Percentiles rank a stretch among this genome's conserved stretches.
Evolutionary conservation across 176 grass and related monocot species (phyloP).

Genomic region (Otatea glauca): DNA sequence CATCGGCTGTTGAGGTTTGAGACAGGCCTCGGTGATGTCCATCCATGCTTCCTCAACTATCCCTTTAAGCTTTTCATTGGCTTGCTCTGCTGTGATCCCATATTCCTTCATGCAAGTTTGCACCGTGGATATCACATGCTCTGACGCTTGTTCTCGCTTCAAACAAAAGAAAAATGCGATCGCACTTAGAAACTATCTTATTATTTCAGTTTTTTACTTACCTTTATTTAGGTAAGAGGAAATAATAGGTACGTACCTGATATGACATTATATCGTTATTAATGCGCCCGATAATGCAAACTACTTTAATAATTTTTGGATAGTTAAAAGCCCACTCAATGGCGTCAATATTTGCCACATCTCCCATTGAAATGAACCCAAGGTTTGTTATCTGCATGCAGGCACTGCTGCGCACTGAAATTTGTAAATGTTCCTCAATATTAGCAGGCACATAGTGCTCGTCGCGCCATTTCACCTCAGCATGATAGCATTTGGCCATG

Average conservation of each 20-base stretch:
- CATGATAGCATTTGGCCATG: not conserved
- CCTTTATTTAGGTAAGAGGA: too few species aligned
- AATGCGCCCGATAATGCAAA: too few species aligned
- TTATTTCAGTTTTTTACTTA: too few species aligned
- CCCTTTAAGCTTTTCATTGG: not conserved
- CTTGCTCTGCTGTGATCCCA: not conserved
- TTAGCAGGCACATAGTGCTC: constrained; percentile 1
- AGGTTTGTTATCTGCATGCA: constrained; percentile 24
- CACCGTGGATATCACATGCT: not conserved
- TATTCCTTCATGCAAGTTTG: not conserved
- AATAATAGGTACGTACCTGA: too few species aligned
- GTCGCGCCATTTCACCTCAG: constrained; percentile 30
- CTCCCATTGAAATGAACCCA: not conserved
- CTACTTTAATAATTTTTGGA: too few species aligned
- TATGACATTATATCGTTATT: too few species aligned
- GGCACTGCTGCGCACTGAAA: not conserved
- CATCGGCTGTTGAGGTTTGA: not conserved
- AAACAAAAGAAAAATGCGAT: not conserved
- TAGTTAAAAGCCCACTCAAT: too few species aligned
- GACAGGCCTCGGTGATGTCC: not conserved
- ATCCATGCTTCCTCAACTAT: constrained; percentile 24
- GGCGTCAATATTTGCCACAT: not conserved
- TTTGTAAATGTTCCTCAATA: constrained; percentile 25
- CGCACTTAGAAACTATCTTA: too few species aligned
- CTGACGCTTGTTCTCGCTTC: not conserved